A percentile compares a stretch with the other conserved stretches of the same genome.
phyloP scores from a whole-genome alignment of 176 grass and related monocot genomes.

The Dactylis glomerata region DNA sequence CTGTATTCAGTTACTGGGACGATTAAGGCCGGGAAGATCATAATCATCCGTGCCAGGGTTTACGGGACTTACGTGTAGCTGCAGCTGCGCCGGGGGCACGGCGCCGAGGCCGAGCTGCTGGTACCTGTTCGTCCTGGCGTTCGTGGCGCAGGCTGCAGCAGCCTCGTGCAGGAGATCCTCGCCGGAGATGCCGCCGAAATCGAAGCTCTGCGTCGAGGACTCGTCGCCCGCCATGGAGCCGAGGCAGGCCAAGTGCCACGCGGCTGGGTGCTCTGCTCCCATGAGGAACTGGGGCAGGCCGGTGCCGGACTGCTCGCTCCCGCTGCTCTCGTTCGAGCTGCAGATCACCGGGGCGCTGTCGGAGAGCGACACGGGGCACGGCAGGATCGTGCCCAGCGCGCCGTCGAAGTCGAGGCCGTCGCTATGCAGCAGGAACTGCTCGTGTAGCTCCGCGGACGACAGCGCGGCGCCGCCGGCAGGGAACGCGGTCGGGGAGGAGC shows the following conservation, averaged over 20 bases:
- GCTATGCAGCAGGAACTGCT: constrained; percentile 10
- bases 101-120: neutral
- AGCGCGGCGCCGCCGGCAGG: neutral
- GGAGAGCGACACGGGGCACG: neutral
- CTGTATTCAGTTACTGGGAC: neutral
- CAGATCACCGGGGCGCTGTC: constrained; percentile 20
- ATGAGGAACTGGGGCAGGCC: constrained; percentile 26
- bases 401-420: neutral
- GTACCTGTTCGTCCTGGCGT: constrained; percentile 11
- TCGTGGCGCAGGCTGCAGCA: neutral
- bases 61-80: constrained; percentile 11
- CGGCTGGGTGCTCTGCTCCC: constrained; percentile 13
- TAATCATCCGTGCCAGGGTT: neutral
- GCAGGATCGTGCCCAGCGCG: neutral
- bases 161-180: constrained; percentile 9
- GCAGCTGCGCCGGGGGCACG: neutral
- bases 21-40: neutral
- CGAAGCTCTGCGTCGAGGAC: neutral
- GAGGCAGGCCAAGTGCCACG: constrained; percentile 1
- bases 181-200: neutral
- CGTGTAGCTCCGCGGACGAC: neutral
- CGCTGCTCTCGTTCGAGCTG: constrained; percentile 37
- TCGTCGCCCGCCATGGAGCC: constrained; percentile 16
- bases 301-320: constrained; percentile 23
- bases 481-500: neutral